phyloP scores from a whole-genome alignment of 2,329 filamentous ascomycete genomes.

The Simplicillium sp. region DNA sequence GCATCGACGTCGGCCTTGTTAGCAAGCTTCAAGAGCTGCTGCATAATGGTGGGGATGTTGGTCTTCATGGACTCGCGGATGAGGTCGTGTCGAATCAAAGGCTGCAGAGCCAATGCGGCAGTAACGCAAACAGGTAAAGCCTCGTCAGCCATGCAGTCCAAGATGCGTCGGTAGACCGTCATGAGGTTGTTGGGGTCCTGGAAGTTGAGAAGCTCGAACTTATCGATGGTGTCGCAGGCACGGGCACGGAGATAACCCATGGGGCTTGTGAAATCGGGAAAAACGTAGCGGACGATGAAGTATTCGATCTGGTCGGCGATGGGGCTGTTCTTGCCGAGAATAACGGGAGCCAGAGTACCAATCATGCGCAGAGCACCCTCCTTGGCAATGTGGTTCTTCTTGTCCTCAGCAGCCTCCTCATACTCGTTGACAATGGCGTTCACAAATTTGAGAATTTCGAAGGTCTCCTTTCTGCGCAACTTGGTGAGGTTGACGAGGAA shows the following conservation, averaged over 20 bases:
- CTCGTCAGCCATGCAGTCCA: conserved; percentile 94
- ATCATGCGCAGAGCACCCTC: conserved; percentile 97
- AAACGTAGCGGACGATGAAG: conserved; percentile 96
- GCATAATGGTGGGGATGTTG: conserved; percentile 98
- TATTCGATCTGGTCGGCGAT: conserved; percentile 97
- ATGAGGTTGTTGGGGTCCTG: conserved; percentile 93
- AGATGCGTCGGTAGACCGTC: conserved; percentile 90
- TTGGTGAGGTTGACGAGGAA: conserved; percentile 94
- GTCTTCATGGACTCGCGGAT: conserved; percentile 94
- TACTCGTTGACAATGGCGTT: conserved; percentile 93
- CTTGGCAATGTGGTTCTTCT: conserved; percentile 92
- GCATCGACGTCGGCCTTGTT: conserved; percentile 98
- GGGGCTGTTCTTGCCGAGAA: conserved; percentile 95
- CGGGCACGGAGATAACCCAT: conserved; percentile 90
- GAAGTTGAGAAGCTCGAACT: conserved; percentile 96
- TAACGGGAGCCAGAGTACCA: conserved; percentile 84
- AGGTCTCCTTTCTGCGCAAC: conserved; percentile 88
- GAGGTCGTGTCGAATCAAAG: conserved; percentile 88
- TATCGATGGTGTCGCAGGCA: conserved; percentile 94
- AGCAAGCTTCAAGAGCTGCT: conserved; percentile 90
- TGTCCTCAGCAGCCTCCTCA: conserved; percentile 70
- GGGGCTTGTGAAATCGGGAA: conserved; percentile 89
- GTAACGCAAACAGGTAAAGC: conserved; percentile 90
- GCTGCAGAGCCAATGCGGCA: conserved; percentile 86
- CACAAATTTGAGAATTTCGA: conserved; percentile 87